A percentile compares a stretch with the other conserved stretches of the same genome.
phyloP scores from a whole-genome alignment of 371 early-diverging fungal species.

The Mortierella polycephala region DNA sequence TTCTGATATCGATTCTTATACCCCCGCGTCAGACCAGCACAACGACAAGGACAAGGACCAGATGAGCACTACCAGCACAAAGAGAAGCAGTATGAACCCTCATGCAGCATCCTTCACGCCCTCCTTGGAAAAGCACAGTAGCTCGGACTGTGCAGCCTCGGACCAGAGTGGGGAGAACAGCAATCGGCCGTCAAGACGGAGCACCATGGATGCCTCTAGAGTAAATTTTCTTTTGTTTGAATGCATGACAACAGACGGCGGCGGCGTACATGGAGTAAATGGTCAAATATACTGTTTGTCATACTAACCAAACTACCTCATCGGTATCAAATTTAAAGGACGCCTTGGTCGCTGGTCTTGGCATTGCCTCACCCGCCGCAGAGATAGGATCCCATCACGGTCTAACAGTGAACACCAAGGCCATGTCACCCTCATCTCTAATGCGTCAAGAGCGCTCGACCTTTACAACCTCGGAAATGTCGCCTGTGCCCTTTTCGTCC shows the following conservation, averaged over 20 bases:
- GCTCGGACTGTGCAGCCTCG: slow-evolving; percentile 32
- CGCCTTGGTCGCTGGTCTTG: slow-evolving; percentile 31
- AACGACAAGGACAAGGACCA: slow-evolving; percentile 16
- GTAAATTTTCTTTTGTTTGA: slow-evolving; percentile 18
- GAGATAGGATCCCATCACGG: slow-evolving; percentile 16
- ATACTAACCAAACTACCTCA: background rate
- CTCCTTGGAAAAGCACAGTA: slow-evolving; percentile 26
- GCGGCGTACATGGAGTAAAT: background rate
- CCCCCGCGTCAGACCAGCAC: too few relatives aligned
- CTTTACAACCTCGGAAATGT: slow-evolving; percentile 25
- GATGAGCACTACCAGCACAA: slow-evolving; percentile 29
- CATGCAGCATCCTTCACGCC: slow-evolving; percentile 44
- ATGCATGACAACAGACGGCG: background rate
- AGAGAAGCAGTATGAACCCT: slow-evolving; percentile 50
- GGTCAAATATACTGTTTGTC: background rate
- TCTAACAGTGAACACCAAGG: slow-evolving; percentile 46
- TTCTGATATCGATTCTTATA: background rate
- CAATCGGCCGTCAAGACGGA: slow-evolving; percentile 38
- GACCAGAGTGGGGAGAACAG: slow-evolving; percentile 31
- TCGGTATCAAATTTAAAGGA: slow-evolving; percentile 13
- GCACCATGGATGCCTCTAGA: slow-evolving; percentile 39
- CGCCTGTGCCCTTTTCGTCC: slow-evolving; percentile 29
- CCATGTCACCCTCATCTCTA: slow-evolving; percentile 18
- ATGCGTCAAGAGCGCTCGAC: slow-evolving; percentile 42
- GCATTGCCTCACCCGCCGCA: slow-evolving; percentile 36